These are phyloP conservation scores for Corniculantispora saksenae DNA, from an alignment of 2,329 filamentous ascomycete genomes.

Conservation along the genomic window DNA sequence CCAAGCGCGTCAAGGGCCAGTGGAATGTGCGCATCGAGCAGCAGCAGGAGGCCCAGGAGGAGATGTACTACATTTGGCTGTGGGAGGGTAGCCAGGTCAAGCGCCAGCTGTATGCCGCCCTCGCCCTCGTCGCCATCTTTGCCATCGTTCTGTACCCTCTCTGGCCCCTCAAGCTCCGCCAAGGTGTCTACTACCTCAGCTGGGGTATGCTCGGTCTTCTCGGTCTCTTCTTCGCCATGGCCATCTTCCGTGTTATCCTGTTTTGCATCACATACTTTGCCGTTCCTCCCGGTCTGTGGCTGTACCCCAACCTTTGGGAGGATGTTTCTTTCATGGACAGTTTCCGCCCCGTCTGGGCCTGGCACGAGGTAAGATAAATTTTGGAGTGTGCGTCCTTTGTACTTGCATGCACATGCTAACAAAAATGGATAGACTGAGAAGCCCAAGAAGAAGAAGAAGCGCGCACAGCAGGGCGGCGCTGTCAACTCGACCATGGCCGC, in stretches of 20 bases:
- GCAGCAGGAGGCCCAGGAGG: slow-evolving; percentile 84
- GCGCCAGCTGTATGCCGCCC: slow-evolving; percentile 85
- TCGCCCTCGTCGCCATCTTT: slow-evolving; percentile 82
- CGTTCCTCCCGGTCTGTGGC: slow-evolving; percentile 86
- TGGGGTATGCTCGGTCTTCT: slow-evolving; percentile 90
- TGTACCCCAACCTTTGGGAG: slow-evolving; percentile 97
- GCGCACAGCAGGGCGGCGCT: slow-evolving; percentile 32
- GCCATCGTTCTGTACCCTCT: slow-evolving; percentile 91
- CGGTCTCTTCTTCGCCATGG: slow-evolving; percentile 95
- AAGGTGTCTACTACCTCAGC: slow-evolving; percentile 95
- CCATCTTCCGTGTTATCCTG: slow-evolving; percentile 91
- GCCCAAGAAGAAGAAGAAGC: slow-evolving; percentile 61
- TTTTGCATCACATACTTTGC: slow-evolving; percentile 91
- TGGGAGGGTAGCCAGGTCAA: slow-evolving; percentile 94
- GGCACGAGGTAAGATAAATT: slow-evolving; percentile 77
- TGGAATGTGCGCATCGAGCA: slow-evolving; percentile 97
- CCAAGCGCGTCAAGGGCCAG: slow-evolving; percentile 89
- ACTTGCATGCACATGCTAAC: slow-evolving; percentile 26
- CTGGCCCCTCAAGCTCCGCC: slow-evolving; percentile 87
- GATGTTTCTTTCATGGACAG: slow-evolving; percentile 98
- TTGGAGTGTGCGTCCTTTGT: neutral
- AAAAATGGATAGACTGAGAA: slow-evolving; percentile 33
- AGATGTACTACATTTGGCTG: slow-evolving; percentile 95
- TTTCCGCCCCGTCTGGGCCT: slow-evolving; percentile 94
- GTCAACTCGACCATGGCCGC: slow-evolving; percentile 50